phyloP scores from a whole-genome alignment of 176 grass and related monocot genomes.

The Zoysia pacifica region DNA sequence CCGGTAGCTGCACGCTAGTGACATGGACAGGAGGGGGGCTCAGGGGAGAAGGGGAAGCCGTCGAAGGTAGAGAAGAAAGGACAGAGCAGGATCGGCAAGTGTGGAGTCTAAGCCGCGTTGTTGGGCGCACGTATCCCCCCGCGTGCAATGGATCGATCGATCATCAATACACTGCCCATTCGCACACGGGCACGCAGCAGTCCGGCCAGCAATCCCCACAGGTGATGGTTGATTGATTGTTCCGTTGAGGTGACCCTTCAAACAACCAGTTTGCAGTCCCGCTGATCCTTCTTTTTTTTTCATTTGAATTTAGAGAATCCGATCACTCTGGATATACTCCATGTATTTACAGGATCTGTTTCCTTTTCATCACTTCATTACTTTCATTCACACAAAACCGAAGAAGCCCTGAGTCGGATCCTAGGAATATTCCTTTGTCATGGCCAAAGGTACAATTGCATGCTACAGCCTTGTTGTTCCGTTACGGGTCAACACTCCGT shows the following conservation, averaged over 20 bases:
- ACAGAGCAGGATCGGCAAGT: constrained; percentile 49
- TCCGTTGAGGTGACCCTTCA: constrained; percentile 68
- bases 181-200: neutral
- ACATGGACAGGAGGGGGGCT: constrained; percentile 27
- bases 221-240: constrained; percentile 45
- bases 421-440: too few species aligned
- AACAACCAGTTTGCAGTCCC: constrained; percentile 39
- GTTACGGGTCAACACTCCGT: too few species aligned
- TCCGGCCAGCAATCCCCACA: constrained; percentile 1
- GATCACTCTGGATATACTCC: too few species aligned
- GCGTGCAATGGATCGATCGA: neutral
- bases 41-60: neutral
- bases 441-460: too few species aligned
- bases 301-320: too few species aligned
- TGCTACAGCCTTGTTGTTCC: too few species aligned
- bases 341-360: too few species aligned
- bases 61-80: constrained; percentile 30
- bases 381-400: too few species aligned
- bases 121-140: constrained; percentile 26
- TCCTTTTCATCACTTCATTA: too few species aligned
- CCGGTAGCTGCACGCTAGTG: neutral
- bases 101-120: constrained; percentile 76
- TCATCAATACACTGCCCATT: constrained; percentile 21
- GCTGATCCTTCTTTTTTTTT: too few species aligned
- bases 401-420: too few species aligned